Conservation (phyloP, 2,329 filamentous ascomycete genomes). For the Claviceps purpurea region DNA sequence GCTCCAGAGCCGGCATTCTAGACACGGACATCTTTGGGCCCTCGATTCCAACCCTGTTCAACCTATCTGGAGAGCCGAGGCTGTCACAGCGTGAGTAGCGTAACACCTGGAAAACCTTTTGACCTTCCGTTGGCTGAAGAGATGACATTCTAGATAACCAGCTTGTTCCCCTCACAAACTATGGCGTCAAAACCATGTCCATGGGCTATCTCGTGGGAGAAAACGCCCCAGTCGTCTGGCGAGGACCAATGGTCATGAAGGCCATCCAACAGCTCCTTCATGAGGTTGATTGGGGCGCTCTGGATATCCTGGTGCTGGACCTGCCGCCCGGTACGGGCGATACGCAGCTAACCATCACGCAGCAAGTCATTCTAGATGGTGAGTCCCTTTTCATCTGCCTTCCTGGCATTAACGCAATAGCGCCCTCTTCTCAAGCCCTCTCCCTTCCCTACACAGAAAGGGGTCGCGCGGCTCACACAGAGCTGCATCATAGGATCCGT, state of each 20-base stretch:
- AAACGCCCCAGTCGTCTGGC: conserved; percentile 79
- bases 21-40: conserved; percentile 97
- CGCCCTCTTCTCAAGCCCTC: too few species aligned
- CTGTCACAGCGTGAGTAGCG: conserved; percentile 51
- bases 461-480: neutral
- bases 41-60: conserved; percentile 80
- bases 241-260: conserved; percentile 95
- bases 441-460: neutral
- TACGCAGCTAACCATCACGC: conserved; percentile 90
- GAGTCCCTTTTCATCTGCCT: conserved; percentile 13
- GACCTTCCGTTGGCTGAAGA: neutral
- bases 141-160: conserved; percentile 47
- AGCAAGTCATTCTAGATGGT: conserved; percentile 83
- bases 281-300: conserved; percentile 82
- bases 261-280: conserved; percentile 90
- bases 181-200: conserved; percentile 95
- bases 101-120: neutral
- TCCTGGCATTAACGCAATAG: neutral
- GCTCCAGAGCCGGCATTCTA: conserved; percentile 72
- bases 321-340: conserved; percentile 91
- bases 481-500: conserved; percentile 44
- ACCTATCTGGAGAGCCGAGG: conserved; percentile 65
- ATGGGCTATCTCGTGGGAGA: conserved; percentile 88
- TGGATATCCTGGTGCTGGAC: conserved; percentile 83
- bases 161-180: conserved; percentile 78